Conservation (phyloP, 345 rosid species). For the Firmiana major region DNA sequence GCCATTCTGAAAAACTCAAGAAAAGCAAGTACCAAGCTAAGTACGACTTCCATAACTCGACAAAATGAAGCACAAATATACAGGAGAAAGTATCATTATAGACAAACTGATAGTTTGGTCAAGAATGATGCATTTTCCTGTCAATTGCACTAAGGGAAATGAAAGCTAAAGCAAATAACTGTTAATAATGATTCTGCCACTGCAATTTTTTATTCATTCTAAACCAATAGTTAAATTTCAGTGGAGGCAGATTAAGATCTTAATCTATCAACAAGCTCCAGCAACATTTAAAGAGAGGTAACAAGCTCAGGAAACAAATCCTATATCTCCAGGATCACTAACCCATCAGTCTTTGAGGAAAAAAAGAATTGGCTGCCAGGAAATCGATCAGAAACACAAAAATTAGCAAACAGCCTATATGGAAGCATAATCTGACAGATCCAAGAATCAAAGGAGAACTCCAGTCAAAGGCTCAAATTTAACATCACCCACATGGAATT, state of each 20-base stretch:
- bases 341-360: background rate
- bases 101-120: background rate
- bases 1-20: slow-evolving; percentile 55
- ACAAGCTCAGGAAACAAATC: background rate
- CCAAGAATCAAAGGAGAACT: background rate
- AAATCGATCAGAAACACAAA: background rate
- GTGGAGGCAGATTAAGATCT: background rate
- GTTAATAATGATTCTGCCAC: background rate
- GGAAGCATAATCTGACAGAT: background rate
- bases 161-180: background rate
- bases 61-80: background rate
- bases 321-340: background rate
- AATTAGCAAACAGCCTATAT: background rate
- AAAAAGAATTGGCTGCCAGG: background rate
- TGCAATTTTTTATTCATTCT: background rate
- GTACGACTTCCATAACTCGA: background rate
- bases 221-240: background rate
- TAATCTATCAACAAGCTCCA: background rate
- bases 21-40: background rate
- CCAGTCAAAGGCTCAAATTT: background rate
- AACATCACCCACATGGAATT: background rate
- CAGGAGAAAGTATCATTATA: background rate
- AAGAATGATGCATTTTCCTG: background rate
- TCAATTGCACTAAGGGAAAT: background rate
- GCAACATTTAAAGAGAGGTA: background rate